These are phyloP conservation scores for Fusarium protoensiforme DNA, from an alignment of 2,329 filamentous ascomycete genomes.

Conservation along the genomic window DNA sequence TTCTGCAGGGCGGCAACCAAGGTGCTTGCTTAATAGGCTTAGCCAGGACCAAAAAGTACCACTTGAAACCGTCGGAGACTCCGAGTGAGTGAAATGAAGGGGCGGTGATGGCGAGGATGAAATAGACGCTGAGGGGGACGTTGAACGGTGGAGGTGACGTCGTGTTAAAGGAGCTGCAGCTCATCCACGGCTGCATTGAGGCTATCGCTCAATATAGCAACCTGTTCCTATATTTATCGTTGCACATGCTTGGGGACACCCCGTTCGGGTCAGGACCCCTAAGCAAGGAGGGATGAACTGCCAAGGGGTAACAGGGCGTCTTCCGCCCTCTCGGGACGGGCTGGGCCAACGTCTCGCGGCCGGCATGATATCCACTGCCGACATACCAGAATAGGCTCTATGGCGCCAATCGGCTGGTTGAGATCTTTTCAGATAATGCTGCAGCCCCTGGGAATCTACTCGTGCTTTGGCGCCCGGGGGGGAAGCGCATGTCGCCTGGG, in stretches of 20 bases:
- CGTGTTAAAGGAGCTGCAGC: slow-evolving; percentile 44
- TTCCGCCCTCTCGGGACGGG: slow-evolving; percentile 15
- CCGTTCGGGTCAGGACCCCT: slow-evolving; percentile 5
- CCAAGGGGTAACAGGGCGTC: slow-evolving; percentile 16
- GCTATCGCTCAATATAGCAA: slow-evolving; percentile 53
- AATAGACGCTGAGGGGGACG: slow-evolving; percentile 29
- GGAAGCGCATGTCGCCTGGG: slow-evolving; percentile 18
- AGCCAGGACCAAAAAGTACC: not conserved
- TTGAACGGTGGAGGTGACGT: slow-evolving; percentile 27
- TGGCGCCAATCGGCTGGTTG: slow-evolving; percentile 30
- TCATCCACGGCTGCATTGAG: slow-evolving; percentile 50
- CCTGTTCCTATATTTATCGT: slow-evolving; percentile 32
- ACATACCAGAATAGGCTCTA: slow-evolving; percentile 28
- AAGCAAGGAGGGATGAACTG: slow-evolving; percentile 9
- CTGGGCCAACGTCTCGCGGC: slow-evolving; percentile 8
- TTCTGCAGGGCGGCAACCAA: slow-evolving; percentile 3
- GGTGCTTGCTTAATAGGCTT: slow-evolving; percentile 11
- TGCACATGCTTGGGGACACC: slow-evolving; percentile 2
- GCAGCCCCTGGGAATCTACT: slow-evolving; percentile 19
- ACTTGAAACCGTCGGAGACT: slow-evolving; percentile 15
- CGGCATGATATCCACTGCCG: slow-evolving; percentile 11
- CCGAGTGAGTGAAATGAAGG: not conserved
- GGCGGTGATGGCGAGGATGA: slow-evolving; percentile 5
- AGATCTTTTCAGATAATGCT: slow-evolving; percentile 28
- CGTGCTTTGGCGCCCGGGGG: slow-evolving; percentile 25